These are phyloP conservation scores for Cutaneotrichosporon mucoides DNA, from an alignment of 1,284 basidiomycete species.

Conservation along the genomic window DNA sequence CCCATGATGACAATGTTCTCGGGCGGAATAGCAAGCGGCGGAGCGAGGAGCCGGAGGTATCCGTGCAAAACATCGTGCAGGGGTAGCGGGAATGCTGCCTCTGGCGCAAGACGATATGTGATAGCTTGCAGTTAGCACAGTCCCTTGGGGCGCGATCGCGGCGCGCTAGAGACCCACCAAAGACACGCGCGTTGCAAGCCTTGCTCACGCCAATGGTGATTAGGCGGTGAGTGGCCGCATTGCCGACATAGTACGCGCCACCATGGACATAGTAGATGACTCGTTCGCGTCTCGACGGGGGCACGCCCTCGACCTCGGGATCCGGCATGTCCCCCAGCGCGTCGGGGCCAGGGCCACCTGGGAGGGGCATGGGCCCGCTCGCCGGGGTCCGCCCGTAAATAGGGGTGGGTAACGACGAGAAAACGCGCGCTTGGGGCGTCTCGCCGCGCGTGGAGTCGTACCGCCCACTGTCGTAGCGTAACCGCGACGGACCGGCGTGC, in stretches of 20 bases:
- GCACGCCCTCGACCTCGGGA: constrained; percentile 24
- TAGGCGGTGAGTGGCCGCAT: constrained; percentile 86
- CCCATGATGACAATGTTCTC: constrained; percentile 84
- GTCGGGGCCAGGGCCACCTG: not conserved
- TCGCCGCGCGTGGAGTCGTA: not conserved
- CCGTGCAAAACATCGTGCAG: constrained; percentile 84
- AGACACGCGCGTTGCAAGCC: constrained; percentile 85
- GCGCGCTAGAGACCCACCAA: constrained; percentile 59
- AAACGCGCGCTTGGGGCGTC: not conserved
- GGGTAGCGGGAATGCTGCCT: constrained; percentile 88
- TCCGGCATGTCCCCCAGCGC: constrained; percentile 8
- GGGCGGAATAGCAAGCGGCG: constrained; percentile 77
- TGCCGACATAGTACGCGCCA: constrained; percentile 91
- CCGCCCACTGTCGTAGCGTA: constrained; percentile 4
- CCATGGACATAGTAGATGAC: constrained; percentile 94
- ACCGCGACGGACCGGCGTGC: constrained; percentile 12
- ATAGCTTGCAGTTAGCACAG: constrained; percentile 60
- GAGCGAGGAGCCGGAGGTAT: constrained; percentile 81
- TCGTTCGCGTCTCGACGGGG: constrained; percentile 57
- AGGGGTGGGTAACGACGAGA: not conserved
- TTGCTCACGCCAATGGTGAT: constrained; percentile 90
- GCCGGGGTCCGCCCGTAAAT: constrained; percentile 1
- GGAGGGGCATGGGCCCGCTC: not conserved
- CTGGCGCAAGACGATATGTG: constrained; percentile 93
- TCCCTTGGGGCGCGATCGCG: not conserved